A percentile compares a stretch with the other conserved stretches of the same genome.
phyloP scores from a whole-genome alignment of 2,329 filamentous ascomycete genomes.

The Cercospora sp. region DNA sequence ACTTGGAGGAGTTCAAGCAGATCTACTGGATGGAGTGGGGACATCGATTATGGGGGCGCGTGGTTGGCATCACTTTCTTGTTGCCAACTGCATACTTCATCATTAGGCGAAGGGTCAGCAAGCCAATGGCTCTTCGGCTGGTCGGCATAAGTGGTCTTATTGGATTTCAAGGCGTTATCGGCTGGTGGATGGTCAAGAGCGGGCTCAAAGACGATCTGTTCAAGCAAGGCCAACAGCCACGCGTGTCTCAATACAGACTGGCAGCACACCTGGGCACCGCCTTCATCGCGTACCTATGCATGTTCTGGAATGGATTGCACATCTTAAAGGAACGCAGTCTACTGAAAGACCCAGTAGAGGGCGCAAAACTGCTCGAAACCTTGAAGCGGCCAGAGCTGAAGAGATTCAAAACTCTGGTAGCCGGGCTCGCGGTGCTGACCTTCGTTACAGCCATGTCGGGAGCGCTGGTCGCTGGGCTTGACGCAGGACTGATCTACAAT shows the following conservation, averaged over 20 bases:
- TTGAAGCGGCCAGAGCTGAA: constrained; percentile 68
- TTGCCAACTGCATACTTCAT: constrained; percentile 87
- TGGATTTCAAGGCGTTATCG: constrained; percentile 90
- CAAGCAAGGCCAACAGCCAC: constrained; percentile 81
- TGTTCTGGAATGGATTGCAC: constrained; percentile 84
- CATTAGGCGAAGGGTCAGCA: constrained; percentile 72
- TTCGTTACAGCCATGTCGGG: constrained; percentile 93
- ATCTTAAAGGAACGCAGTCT: constrained; percentile 77
- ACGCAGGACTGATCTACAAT: constrained; percentile 97
- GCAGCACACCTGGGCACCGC: constrained; percentile 86
- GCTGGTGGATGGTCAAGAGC: constrained; percentile 99
- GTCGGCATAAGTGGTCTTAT: constrained; percentile 84
- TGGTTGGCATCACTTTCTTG: constrained; percentile 87
- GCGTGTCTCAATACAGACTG: constrained; percentile 91
- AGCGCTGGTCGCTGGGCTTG: constrained; percentile 87
- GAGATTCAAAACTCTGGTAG: constrained; percentile 71
- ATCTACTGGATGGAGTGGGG: constrained; percentile 99
- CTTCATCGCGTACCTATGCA: constrained; percentile 89
- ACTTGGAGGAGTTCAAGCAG: constrained; percentile 88
- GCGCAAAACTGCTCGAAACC: constrained; percentile 54
- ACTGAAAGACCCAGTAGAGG: constrained; percentile 63
- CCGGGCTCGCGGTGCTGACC: constrained; percentile 70
- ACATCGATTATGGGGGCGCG: constrained; percentile 88
- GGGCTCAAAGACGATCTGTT: constrained; percentile 95
- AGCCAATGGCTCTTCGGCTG: constrained; percentile 73